These are phyloP conservation scores for Tolypocladium amazonense DNA, from an alignment of 2,329 filamentous ascomycete species.

Conservation along the genomic window DNA sequence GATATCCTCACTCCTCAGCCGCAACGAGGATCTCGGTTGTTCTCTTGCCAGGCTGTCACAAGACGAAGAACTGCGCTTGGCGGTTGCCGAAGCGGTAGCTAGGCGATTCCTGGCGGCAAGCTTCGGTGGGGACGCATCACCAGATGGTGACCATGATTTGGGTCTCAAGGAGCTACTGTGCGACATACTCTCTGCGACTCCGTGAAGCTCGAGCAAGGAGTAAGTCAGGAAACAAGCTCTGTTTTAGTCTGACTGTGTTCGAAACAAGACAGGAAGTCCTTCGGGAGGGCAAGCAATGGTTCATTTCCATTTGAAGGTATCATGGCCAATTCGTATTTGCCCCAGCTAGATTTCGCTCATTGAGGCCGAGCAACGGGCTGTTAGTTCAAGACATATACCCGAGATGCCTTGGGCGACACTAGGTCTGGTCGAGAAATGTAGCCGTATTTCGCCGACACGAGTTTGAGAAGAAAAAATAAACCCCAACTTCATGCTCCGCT, in stretches of 20 bases:
- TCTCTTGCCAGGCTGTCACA: slow-evolving; percentile 58
- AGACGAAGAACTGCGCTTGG: slow-evolving; percentile 54
- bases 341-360: no score
- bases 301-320: neutral
- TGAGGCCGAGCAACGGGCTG: neutral
- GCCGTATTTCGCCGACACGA: neutral
- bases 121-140: slow-evolving; percentile 3
- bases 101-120: slow-evolving; percentile 40
- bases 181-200: slow-evolving; percentile 1
- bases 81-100: slow-evolving; percentile 52
- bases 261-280: no score
- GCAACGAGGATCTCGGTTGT: slow-evolving; percentile 65
- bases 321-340: neutral
- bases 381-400: neutral
- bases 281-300: no score
- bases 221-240: neutral
- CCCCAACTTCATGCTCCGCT: neutral
- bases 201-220: neutral
- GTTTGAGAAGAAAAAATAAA: neutral
- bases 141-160: neutral
- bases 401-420: neutral
- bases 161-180: slow-evolving; percentile 8
- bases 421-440: neutral
- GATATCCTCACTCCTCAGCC: slow-evolving; percentile 55
- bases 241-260: neutral